Base-by-base conservation (phyloP, 345 rosid species). In the Moringa oleifera region DNA sequence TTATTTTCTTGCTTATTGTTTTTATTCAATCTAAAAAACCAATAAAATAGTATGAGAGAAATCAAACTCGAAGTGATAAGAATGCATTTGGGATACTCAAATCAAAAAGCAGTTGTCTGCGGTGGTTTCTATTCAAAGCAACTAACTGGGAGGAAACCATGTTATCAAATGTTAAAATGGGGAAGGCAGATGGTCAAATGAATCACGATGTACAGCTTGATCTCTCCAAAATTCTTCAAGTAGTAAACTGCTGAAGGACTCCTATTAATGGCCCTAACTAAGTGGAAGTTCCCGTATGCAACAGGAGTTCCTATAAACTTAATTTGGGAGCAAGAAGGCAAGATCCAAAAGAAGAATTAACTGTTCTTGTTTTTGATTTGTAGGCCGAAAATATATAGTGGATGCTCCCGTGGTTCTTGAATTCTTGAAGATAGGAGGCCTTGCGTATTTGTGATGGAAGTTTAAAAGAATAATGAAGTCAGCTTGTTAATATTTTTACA, bases 361-460 rank as follows among this genome's bases (percentile, higher is more conserved):
- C n/a, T 57, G 82, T 73, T 85, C 77, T 85, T 88, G 95, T 83
- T 94, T 88, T 96, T 91, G 69, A 80, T 54, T 73, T 71, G 81
- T 92, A 94, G 99, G 99, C n/a, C n/a, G n/a, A n/a, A n/a, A n/a
- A n/a, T n/a, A 94, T 88, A 94, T 97, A 66, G 62, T 53, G 53
- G 76, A 81, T 82, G 80, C 77, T 75, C 74, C 92, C 74, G 76
- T 51, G 67, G 76, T 73, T 78, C 58, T 83, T 76, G 87, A 85
- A 85, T 72, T 86, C 99, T 88, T 94, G 85, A 90, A 94, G 89
- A 78, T 72, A n/a, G n/a, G n/a, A n/a, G n/a, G n/a, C n/a, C n/a
- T n/a, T n/a, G n/a, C n/a, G n/a, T n/a, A n/a, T n/a, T n/a, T n/a
- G n/a, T n/a, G n/a, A n/a, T n/a, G n/a, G n/a, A n/a, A n/a, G n/a